Evolutionary conservation across 2,329 filamentous ascomycete genomes (phyloP).

Genomic region (Ophiostoma fasciatum): DNA sequence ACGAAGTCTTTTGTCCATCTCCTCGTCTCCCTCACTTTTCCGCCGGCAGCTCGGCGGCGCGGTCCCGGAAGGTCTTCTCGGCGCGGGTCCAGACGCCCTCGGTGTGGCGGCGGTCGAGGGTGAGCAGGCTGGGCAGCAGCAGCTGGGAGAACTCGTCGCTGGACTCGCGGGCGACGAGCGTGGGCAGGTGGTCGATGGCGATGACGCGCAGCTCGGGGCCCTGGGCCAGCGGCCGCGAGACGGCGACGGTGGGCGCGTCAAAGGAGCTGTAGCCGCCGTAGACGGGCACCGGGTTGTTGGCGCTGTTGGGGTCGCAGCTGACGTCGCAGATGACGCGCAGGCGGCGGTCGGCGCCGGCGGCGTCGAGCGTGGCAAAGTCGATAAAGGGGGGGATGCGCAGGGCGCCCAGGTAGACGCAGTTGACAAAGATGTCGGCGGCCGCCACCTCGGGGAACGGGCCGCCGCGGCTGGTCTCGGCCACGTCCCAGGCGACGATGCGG

Average conservation of each 20-base stretch:
- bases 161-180: constrained; percentile 71
- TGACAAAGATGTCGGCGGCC: constrained; percentile 63
- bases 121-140: constrained; percentile 61
- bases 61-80: constrained; percentile 70
- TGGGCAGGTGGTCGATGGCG: constrained; percentile 74
- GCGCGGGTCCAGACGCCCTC: constrained; percentile 73
- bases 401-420: constrained; percentile 69
- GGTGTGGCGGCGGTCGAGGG: constrained; percentile 59
- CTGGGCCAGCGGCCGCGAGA: constrained; percentile 25
- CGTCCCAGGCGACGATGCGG: constrained; percentile 56
- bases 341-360: constrained; percentile 50
- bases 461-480: constrained; percentile 61
- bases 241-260: constrained; percentile 68
- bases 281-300: constrained; percentile 50
- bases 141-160: constrained; percentile 69
- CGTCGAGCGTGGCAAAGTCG: constrained; percentile 51
- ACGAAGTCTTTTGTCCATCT: neutral
- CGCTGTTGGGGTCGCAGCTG: constrained; percentile 58
- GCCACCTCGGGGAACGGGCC: constrained; percentile 71
- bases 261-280: constrained; percentile 81
- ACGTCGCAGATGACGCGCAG: constrained; percentile 74
- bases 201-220: constrained; percentile 60
- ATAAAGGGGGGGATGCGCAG: constrained; percentile 67
- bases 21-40: neutral
- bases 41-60: constrained; percentile 35